A percentile compares a stretch with the other conserved stretches of the same genome.
phyloP scores from a whole-genome alignment of 345 rosid species.

The Acer campestre region DNA sequence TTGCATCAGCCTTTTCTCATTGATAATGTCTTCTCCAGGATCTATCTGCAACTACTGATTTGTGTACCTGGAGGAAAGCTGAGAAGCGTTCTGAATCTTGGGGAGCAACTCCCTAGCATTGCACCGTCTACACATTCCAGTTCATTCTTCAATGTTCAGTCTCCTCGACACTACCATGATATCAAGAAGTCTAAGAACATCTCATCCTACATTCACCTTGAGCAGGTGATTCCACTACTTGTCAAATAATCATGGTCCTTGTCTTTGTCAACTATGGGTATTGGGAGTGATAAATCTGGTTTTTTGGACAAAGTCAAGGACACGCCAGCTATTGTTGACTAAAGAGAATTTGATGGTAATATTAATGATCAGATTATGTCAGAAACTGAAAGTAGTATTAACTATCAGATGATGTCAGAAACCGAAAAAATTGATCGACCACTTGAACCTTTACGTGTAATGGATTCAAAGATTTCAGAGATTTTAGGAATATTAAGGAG shows the following conservation, averaged over 20 bases:
- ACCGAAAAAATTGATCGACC: constrained; percentile 41
- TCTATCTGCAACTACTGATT: constrained; percentile 84
- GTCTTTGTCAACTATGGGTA: constrained; percentile 57
- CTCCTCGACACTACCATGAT: constrained; percentile 60
- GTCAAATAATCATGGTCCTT: constrained; percentile 92
- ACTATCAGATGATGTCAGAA: constrained; percentile 43
- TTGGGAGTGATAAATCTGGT: constrained; percentile 45
- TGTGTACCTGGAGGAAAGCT: constrained; percentile 84
- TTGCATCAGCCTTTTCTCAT: constrained; percentile 20
- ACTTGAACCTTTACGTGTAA: constrained; percentile 69
- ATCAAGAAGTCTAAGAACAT: constrained; percentile 61
- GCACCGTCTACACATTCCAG: constrained; percentile 71
- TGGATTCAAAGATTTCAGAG: constrained; percentile 84
- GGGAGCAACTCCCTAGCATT: constrained; percentile 61
- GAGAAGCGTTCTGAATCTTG: constrained; percentile 65
- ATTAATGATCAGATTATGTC: constrained; percentile 40
- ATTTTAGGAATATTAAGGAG: constrained; percentile 66
- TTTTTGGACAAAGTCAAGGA: constrained; percentile 45
- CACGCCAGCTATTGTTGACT: constrained; percentile 46
- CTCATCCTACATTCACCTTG: constrained; percentile 69
- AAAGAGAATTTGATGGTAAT: constrained; percentile 40
- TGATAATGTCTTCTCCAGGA: constrained; percentile 50
- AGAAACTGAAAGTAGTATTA: constrained; percentile 31
- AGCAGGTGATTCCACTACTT: constrained; percentile 59
- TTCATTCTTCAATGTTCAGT: constrained; percentile 63